Evolutionary conservation across 129 eudicot genomes (phyloP).

Genomic region (Chrysanthemum makinoi): DNA sequence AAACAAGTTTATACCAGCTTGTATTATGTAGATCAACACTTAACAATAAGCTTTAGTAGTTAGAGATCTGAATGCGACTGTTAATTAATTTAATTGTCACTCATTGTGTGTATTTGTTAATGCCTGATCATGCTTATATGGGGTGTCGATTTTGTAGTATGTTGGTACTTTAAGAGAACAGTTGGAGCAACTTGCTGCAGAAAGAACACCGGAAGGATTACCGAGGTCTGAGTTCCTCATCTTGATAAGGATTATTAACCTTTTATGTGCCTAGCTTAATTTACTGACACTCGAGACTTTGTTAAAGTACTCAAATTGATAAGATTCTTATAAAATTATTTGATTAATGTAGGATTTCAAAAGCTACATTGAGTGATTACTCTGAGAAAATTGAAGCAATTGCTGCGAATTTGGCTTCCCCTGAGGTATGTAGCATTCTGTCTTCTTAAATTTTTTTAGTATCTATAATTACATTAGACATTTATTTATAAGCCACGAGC

Average conservation of each 20-base stretch:
- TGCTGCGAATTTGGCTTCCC: conserved; percentile 61
- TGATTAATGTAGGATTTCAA: conserved; percentile 50
- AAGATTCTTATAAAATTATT: background rate
- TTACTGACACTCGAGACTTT: background rate
- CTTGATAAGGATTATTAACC: background rate
- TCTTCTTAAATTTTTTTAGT: too few relatives aligned
- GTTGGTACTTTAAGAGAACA: conserved; percentile 80
- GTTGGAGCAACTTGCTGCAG: conserved; percentile 78
- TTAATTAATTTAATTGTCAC: too few relatives aligned
- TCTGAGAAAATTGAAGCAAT: conserved; percentile 83
- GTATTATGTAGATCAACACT: too few relatives aligned
- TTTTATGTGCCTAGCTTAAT: background rate
- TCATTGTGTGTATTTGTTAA: background rate
- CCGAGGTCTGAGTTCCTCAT: conserved; percentile 46
- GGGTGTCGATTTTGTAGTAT: conserved; percentile 46
- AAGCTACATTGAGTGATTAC: conserved; percentile 70
- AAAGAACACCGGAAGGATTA: conserved; percentile 69
- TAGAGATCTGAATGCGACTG: too few relatives aligned
- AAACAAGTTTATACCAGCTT: too few relatives aligned
- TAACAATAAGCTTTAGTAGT: too few relatives aligned
- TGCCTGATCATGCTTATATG: conserved; percentile 2
- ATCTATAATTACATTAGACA: background rate
- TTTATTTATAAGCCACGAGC: background rate
- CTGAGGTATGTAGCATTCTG: conserved; percentile 41
- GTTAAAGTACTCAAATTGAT: conserved; percentile 10